These are phyloP conservation scores for Gliomastix tumulicola DNA, from an alignment of 2,329 filamentous ascomycete species.

Conservation along the genomic window DNA sequence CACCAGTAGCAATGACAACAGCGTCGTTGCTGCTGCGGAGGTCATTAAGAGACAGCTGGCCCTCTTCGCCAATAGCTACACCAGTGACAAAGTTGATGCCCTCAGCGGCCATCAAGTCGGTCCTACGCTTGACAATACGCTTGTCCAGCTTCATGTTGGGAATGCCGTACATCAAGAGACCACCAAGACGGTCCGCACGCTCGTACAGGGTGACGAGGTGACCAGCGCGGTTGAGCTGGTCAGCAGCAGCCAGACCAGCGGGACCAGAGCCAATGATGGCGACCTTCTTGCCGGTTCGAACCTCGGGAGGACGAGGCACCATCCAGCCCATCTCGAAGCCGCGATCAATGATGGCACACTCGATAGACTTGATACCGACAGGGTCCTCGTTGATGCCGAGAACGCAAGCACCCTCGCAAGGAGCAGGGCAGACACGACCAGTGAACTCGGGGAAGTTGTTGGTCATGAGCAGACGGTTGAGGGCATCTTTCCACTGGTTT, in stretches of 20 bases:
- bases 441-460: constrained; percentile 99
- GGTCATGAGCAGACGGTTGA: constrained; percentile 88
- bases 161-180: constrained; percentile 96
- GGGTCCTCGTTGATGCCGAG: constrained; percentile 95
- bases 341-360: constrained; percentile 95
- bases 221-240: constrained; percentile 90
- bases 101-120: constrained; percentile 89
- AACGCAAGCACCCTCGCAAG: constrained; percentile 93
- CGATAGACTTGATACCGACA: constrained; percentile 96
- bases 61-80: constrained; percentile 69
- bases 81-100: constrained; percentile 77
- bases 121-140: constrained; percentile 89
- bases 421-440: constrained; percentile 91
- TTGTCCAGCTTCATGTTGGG: constrained; percentile 99
- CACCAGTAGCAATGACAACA: constrained; percentile 85
- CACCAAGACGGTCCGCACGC: constrained; percentile 82
- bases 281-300: constrained; percentile 80
- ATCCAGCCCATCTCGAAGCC: constrained; percentile 99
- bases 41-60: constrained; percentile 54
- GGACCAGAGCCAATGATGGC: constrained; percentile 90
- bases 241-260: constrained; percentile 80
- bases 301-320: constrained; percentile 70
- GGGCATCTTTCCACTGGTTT: constrained; percentile 81
- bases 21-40: constrained; percentile 72
- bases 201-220: constrained; percentile 88